A percentile compares a stretch with the other conserved stretches of the same genome.
Evolutionary conservation across 2,329 filamentous ascomycete species (phyloP).

Genomic region (Pseudomassariella vexata): DNA sequence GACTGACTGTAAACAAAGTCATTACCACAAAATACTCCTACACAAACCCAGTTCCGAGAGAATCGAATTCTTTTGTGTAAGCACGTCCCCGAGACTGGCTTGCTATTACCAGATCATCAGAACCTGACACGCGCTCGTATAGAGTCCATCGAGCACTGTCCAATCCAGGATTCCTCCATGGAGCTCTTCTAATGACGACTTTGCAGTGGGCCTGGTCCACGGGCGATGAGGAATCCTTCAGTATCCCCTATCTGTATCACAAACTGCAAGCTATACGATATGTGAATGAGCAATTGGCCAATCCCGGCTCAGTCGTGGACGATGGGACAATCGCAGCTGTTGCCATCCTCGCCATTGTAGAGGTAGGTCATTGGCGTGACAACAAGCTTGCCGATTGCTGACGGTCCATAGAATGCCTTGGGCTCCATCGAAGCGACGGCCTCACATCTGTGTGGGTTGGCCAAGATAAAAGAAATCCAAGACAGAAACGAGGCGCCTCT

Average conservation of each 20-base stretch:
- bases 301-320: constrained; percentile 29
- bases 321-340: constrained; percentile 38
- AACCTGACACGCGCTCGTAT: constrained; percentile 7
- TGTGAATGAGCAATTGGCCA: constrained; percentile 35
- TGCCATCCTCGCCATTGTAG: constrained; percentile 36
- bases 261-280: constrained; percentile 41
- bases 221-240: constrained; percentile 37
- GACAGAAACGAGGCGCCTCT: constrained; percentile 20
- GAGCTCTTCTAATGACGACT: constrained; percentile 36
- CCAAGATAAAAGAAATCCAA: constrained; percentile 25
- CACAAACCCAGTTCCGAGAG: constrained; percentile 31
- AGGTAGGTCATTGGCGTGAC: constrained; percentile 23
- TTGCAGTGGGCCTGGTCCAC: constrained; percentile 41
- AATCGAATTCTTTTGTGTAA: constrained; percentile 27
- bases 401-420: constrained; percentile 30
- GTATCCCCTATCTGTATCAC: constrained; percentile 39
- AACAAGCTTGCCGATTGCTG: constrained; percentile 7
- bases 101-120: too few species aligned
- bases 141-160: constrained; percentile 37
- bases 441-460: constrained; percentile 34
- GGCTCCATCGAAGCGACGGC: constrained; percentile 37
- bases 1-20: constrained; percentile 21
- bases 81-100: too few species aligned
- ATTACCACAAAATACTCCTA: constrained; percentile 35
- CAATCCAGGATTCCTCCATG: constrained; percentile 39